These are phyloP conservation scores for Microthlaspi erraticum DNA, from an alignment of 345 rosid species.

Conservation along the genomic window DNA sequence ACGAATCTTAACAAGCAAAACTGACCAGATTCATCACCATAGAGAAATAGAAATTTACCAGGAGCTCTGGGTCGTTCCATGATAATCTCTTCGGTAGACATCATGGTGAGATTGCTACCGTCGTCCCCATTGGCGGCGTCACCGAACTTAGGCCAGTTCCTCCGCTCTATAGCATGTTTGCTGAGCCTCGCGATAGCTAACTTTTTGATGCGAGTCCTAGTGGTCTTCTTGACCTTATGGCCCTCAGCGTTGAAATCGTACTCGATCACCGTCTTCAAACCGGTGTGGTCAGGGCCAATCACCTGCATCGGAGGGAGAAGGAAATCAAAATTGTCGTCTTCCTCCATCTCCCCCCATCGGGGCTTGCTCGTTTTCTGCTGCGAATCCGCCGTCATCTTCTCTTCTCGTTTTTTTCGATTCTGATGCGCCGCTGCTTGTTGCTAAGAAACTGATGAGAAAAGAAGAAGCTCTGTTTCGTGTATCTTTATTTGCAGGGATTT, in stretches of 20 bases:
- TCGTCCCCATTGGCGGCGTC: constrained; percentile 73
- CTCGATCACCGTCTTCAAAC: constrained; percentile 72
- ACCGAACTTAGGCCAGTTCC: constrained; percentile 76
- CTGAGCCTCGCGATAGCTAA: constrained; percentile 63
- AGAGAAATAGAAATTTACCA: constrained; percentile 44
- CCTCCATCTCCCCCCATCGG: constrained; percentile 83
- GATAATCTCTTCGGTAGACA: constrained; percentile 73
- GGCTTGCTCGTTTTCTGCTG: constrained; percentile 49
- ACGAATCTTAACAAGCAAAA: constrained; percentile 13
- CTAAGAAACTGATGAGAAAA: no score
- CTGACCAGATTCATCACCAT: neutral
- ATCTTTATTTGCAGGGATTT: no score
- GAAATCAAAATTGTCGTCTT: constrained; percentile 68
- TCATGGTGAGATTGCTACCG: constrained; percentile 69
- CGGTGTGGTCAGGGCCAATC: constrained; percentile 79
- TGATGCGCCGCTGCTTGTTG: constrained; percentile 37
- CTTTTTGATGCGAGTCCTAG: constrained; percentile 65
- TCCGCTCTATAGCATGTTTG: constrained; percentile 63
- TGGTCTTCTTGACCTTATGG: constrained; percentile 65
- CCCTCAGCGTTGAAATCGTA: constrained; percentile 76
- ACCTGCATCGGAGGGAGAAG: constrained; percentile 76
- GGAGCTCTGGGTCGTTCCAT: constrained; percentile 68
- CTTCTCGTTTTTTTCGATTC: constrained; percentile 1
- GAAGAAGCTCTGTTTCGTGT: no score
- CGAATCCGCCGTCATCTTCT: constrained; percentile 38